Conservation (phyloP, 2,329 filamentous ascomycete genomes). For the Albifimbria verrucaria region DNA sequence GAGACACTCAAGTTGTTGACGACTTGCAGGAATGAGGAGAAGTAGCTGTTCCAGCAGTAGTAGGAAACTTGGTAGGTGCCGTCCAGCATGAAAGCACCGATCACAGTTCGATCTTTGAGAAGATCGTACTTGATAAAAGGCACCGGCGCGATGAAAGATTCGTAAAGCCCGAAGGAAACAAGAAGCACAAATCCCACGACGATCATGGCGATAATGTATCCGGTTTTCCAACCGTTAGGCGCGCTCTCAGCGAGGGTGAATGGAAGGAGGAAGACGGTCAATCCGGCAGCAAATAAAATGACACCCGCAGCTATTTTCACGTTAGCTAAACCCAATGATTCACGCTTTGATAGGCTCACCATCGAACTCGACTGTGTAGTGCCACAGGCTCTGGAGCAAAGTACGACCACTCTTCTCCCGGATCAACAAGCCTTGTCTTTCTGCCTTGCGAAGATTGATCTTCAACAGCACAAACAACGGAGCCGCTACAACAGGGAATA, state of each 20-base stretch:
- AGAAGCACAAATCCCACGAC: conserved; percentile 55
- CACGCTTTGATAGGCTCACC: conserved; percentile 19
- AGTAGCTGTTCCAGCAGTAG: conserved; percentile 45
- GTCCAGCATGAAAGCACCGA: conserved; percentile 42
- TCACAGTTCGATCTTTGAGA: conserved; percentile 43
- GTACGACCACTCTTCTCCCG: conserved; percentile 39
- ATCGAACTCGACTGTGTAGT: conserved; percentile 56
- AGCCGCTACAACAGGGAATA: conserved; percentile 46
- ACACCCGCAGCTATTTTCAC: conserved; percentile 31
- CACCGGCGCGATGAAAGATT: conserved; percentile 49
- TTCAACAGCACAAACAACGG: conserved; percentile 53
- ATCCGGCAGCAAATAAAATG: conserved; percentile 46
- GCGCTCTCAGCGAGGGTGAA: conserved; percentile 47
- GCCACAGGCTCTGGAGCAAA: conserved; percentile 39
- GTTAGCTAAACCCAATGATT: neutral
- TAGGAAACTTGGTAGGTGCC: conserved; percentile 39
- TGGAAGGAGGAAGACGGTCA: conserved; percentile 57
- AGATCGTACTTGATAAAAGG: conserved; percentile 53
- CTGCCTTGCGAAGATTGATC: conserved; percentile 51
- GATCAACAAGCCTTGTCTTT: conserved; percentile 38
- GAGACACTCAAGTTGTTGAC: conserved; percentile 44
- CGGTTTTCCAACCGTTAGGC: conserved; percentile 42
- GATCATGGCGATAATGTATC: conserved; percentile 51
- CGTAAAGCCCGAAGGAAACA: conserved; percentile 48
- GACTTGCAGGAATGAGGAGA: conserved; percentile 49